Conservation (phyloP, 169 alveolate genomes). For the Blepharisma undulans region DNA sequence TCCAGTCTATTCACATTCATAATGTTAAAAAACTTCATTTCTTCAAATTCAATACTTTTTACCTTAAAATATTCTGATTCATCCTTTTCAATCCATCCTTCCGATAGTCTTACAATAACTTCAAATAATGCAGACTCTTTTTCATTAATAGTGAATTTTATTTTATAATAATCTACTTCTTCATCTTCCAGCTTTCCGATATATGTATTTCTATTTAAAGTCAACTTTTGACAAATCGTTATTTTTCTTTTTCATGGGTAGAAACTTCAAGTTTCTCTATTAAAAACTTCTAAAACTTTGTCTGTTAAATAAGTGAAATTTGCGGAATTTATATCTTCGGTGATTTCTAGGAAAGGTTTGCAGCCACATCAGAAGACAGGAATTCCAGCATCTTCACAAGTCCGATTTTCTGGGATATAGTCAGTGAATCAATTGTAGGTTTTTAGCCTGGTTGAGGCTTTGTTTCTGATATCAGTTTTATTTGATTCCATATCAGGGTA, state of each 20-base stretch:
- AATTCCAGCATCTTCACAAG: constrained; percentile 26
- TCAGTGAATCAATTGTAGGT: constrained; percentile 6
- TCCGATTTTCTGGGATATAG: constrained; percentile 26
- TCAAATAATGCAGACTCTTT: not conserved
- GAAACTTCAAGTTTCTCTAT: not conserved
- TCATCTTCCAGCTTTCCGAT: not conserved
- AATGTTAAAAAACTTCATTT: not conserved
- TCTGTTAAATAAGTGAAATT: not conserved
- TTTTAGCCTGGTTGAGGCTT: constrained; percentile 2
- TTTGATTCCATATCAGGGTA: not conserved
- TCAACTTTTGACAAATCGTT: not conserved
- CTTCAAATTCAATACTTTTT: not conserved
- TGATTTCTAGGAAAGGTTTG: not conserved
- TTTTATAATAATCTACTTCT: not conserved
- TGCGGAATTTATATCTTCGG: not conserved
- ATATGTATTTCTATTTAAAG: not conserved
- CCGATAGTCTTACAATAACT: not conserved
- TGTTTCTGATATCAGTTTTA: not conserved
- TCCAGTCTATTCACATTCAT: constrained; percentile 33
- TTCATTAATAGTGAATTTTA: not conserved
- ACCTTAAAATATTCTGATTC: not conserved
- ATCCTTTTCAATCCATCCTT: not conserved
- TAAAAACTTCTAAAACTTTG: not conserved
- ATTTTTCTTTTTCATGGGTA: no score
- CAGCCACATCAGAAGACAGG: constrained; percentile 43